A percentile compares a stretch with the other conserved stretches of the same genome.
Evolutionary conservation across 2,329 filamentous ascomycete genomes (phyloP).

Genomic region (Aspergillus ustus): DNA sequence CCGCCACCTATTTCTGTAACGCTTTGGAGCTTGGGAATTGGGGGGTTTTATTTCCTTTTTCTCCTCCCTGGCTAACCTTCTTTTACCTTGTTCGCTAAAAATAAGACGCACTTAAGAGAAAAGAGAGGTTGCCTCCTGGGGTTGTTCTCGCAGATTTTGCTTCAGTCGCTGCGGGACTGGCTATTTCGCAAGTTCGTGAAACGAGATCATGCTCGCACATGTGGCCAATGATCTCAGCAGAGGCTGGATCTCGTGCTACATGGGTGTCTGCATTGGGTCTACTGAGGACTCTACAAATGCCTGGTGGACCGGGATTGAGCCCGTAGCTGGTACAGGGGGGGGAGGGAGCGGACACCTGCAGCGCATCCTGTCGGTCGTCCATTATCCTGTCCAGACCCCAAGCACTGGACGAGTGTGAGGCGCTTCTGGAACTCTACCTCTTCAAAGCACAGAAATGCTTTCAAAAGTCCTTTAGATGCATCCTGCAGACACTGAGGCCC

Average conservation of each 20-base stretch:
- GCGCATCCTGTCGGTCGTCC: conserved; percentile 21
- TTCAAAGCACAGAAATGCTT: conserved; percentile 13
- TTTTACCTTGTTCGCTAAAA: conserved; percentile 5
- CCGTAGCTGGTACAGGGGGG: conserved; percentile 23
- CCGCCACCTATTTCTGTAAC: neutral
- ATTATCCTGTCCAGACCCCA: conserved; percentile 20
- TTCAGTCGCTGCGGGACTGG: conserved; percentile 29
- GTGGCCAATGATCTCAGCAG: conserved; percentile 35
- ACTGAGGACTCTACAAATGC: conserved; percentile 22
- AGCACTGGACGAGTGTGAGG: conserved; percentile 14
- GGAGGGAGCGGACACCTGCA: conserved; percentile 35
- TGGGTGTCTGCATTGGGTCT: conserved; percentile 24
- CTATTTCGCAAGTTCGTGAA: conserved; percentile 32
- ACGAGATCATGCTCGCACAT: conserved; percentile 34
- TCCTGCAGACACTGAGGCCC: conserved; percentile 25
- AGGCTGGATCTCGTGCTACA: conserved; percentile 38
- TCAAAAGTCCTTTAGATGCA: conserved; percentile 20
- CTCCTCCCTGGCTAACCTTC: neutral
- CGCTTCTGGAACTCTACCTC: conserved; percentile 21
- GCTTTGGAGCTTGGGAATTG: conserved; percentile 1
- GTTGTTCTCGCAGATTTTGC: conserved; percentile 21
- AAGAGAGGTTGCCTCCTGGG: conserved; percentile 12
- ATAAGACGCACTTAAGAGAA: conserved; percentile 7
- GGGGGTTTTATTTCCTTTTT: conserved; percentile 9
- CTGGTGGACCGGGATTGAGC: conserved; percentile 20